Base-by-base conservation (phyloP, 169 alveolate genomes). In the Cryptosporidium canis region DNA sequence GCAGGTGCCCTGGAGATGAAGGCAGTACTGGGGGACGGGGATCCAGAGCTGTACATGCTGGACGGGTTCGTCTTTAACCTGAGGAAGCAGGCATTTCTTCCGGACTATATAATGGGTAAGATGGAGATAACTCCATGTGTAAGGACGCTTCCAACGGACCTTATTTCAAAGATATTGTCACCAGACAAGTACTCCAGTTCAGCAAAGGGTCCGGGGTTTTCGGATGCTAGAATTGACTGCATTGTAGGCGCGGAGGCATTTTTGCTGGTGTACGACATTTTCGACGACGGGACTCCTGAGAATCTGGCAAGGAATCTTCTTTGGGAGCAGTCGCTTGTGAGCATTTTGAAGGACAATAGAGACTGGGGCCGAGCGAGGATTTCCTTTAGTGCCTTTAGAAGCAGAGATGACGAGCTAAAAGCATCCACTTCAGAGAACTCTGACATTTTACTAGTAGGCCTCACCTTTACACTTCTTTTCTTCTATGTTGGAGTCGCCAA, bases 361-460 rank as follows among this genome's bases (percentile, higher is more conserved):
- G 67, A 82, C 2, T 58, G 92, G 66, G 94, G 94, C 6, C 83
- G 85, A 47, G 92, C 92, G 0, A 83, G 67, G 44, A 71, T 92
- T 58, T 55, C 90, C n/a, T 84, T 84, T 56, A 91, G 92, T 44
- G 95, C 95, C 14, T 92, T 92, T 64, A 45, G 92, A 24, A 84
- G 91, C 9, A 67, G 93, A 41, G 95, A 92, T 47, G 95, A 92
- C 61, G 95, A 91, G 53, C 83, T 92, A 43, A 55, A 83, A 21
- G 91, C 92, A n/a, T 71, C 92, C 7, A 91, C 95, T 0, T 85
- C 94, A 7, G 93, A 83, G 48, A 83, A 91, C 3, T 71, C 90
- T 18, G 95, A 92, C 47, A 85, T 92, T 39, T 67, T 92, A 16
- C 90, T 83, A 51, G 94, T 91, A 31, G 94, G 91, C 21, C 72